Evolutionary conservation across 2,329 filamentous ascomycete genomes (phyloP).

Genomic region (Fusarium oxysporum): DNA sequence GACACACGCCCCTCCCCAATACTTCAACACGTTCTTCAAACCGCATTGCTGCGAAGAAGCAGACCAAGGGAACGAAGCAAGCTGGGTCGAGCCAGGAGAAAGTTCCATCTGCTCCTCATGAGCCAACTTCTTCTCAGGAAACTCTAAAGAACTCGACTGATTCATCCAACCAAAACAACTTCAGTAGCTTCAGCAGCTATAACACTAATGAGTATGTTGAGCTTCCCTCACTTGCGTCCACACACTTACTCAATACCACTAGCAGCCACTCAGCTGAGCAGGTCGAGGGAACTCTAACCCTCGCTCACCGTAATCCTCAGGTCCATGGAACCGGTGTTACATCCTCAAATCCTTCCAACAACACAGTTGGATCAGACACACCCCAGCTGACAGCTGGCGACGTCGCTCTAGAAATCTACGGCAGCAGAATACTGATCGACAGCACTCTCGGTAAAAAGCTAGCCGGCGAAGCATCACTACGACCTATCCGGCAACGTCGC

Average conservation of each 20-base stretch:
- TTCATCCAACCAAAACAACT: neutral
- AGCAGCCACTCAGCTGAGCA: neutral
- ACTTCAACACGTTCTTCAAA: neutral
- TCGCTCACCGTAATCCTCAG: neutral
- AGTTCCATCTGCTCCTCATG: neutral
- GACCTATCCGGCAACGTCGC: constrained; percentile 64
- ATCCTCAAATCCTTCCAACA: neutral
- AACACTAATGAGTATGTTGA: neutral
- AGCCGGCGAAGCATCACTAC: constrained; percentile 60
- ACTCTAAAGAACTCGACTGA: neutral
- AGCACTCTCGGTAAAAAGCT: constrained; percentile 67
- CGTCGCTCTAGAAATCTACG: constrained; percentile 61
- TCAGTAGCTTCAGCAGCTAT: constrained; percentile 5
- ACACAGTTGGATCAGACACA: neutral
- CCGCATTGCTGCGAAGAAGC: neutral
- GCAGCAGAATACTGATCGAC: constrained; percentile 60
- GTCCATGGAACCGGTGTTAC: neutral
- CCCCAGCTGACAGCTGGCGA: constrained; percentile 56
- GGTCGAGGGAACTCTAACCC: no score
- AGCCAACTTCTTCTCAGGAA: neutral
- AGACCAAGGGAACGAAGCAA: neutral
- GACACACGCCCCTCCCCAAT: neutral
- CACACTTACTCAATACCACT: neutral
- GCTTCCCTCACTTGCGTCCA: neutral
- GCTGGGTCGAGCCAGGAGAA: neutral